phyloP scores from a whole-genome alignment of 306 rosid genomes.

The Canavalia ensiformis region DNA sequence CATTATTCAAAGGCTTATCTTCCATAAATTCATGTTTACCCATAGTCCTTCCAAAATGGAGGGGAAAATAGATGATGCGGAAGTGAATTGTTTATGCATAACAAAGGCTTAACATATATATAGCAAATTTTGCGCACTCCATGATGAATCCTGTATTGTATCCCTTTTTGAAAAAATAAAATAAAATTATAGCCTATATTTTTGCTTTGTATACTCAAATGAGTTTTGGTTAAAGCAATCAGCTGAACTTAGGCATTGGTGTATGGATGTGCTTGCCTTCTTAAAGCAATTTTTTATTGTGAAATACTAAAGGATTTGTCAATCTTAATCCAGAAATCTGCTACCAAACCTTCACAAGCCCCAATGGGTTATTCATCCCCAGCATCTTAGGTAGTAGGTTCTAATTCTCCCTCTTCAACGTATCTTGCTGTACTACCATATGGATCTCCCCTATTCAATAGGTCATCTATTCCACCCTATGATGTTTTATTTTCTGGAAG shows the following conservation, averaged over 20 bases:
- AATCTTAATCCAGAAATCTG: slow-evolving; percentile 62
- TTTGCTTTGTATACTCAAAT: neutral
- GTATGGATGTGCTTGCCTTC: neutral
- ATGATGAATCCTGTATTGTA: too few species aligned
- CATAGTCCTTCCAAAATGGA: too few species aligned
- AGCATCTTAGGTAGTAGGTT: slow-evolving; percentile 63
- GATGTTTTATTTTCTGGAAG: slow-evolving; percentile 77
- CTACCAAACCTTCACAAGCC: slow-evolving; percentile 71
- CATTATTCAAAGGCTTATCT: too few species aligned
- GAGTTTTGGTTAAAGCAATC: neutral
- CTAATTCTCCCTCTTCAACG: slow-evolving; percentile 75
- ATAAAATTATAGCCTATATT: too few species aligned
- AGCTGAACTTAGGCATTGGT: neutral
- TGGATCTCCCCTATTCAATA: slow-evolving; percentile 59
- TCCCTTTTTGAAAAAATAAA: too few species aligned
- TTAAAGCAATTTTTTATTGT: neutral
- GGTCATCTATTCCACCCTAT: slow-evolving; percentile 43
- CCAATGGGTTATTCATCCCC: slow-evolving; percentile 67
- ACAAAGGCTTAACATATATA: too few species aligned
- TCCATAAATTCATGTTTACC: too few species aligned
- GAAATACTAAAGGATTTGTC: neutral
- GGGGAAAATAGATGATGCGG: too few species aligned
- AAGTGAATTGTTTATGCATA: too few species aligned
- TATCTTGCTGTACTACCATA: slow-evolving; percentile 78
- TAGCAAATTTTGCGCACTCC: too few species aligned